A percentile compares a stretch with the other conserved stretches of the same genome.
Evolutionary conservation across 257 asterid species (phyloP).

Genomic region (Forsythia suspensa): DNA sequence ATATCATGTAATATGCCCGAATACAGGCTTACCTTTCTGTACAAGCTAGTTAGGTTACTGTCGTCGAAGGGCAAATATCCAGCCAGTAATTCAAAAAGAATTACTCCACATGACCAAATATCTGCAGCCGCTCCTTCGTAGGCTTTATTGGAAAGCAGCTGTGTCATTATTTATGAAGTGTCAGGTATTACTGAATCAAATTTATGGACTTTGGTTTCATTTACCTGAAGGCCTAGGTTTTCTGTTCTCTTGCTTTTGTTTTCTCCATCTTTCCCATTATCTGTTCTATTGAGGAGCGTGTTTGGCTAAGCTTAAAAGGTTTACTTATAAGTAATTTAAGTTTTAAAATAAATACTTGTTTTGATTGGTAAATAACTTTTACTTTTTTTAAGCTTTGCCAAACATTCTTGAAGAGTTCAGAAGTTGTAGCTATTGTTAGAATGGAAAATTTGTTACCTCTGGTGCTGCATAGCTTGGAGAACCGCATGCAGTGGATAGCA

Average conservation of each 20-base stretch:
- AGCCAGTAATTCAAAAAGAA: constrained; percentile 31
- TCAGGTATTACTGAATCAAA: neutral
- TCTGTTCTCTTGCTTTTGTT: no score
- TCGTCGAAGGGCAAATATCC: constrained; percentile 33
- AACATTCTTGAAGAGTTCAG: neutral
- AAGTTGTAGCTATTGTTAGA: neutral
- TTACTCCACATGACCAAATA: constrained; percentile 39
- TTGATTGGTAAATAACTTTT: no score
- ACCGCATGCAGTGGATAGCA: constrained; percentile 36
- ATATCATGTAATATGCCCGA: neutral
- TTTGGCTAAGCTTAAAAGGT: no score
- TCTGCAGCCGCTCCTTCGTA: constrained; percentile 37
- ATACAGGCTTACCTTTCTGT: constrained; percentile 19
- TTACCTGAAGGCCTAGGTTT: no score
- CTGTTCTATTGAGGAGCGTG: no score
- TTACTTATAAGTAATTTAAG: no score
- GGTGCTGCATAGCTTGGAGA: constrained; percentile 39
- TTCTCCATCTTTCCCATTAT: no score
- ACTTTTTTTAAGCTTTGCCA: neutral
- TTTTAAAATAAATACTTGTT: no score
- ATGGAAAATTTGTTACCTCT: constrained; percentile 23
- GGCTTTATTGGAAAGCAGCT: constrained; percentile 25
- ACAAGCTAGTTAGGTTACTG: constrained; percentile 26
- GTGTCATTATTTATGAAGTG: neutral
- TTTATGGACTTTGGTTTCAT: neutral